These are phyloP conservation scores for Escallonia herrerae DNA, from an alignment of 129 eudicot genomes.

Conservation along the genomic window DNA sequence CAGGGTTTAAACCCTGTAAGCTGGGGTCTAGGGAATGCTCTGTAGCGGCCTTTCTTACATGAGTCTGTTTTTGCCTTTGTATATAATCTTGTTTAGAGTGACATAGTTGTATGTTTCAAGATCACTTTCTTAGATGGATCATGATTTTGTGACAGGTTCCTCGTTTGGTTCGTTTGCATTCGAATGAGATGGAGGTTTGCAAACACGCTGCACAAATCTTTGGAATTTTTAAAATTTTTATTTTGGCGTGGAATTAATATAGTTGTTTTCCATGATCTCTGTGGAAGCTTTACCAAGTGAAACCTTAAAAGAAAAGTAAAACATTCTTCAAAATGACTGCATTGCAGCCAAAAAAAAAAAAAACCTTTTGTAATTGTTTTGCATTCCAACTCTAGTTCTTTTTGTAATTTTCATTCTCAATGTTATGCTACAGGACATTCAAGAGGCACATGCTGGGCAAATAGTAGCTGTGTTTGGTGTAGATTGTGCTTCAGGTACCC, in stretches of 20 bases:
- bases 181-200: constrained; percentile 96
- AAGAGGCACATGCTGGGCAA: constrained; percentile 99
- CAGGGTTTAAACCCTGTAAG: too few species aligned
- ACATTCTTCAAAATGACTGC: too few species aligned
- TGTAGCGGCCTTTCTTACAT: not conserved
- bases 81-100: not conserved
- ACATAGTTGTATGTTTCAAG: not conserved
- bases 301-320: too few species aligned
- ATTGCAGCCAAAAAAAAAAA: too few species aligned
- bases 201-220: not conserved
- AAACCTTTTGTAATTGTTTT: not conserved
- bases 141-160: constrained; percentile 58
- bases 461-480: constrained; percentile 98
- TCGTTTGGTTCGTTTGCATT: constrained; percentile 95
- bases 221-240: too few species aligned
- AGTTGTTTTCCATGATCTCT: not conserved
- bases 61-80: not conserved
- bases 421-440: constrained; percentile 61
- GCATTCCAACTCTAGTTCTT: not conserved
- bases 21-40: too few species aligned
- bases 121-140: not conserved
- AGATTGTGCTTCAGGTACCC: constrained; percentile 90
- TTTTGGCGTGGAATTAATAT: too few species aligned
- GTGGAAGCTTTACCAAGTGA: not conserved
- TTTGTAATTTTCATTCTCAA: not conserved